A percentile compares a stretch with the other conserved stretches of the same genome.
phyloP scores from a whole-genome alignment of 129 eudicot species.

The Lactuca saligna region DNA sequence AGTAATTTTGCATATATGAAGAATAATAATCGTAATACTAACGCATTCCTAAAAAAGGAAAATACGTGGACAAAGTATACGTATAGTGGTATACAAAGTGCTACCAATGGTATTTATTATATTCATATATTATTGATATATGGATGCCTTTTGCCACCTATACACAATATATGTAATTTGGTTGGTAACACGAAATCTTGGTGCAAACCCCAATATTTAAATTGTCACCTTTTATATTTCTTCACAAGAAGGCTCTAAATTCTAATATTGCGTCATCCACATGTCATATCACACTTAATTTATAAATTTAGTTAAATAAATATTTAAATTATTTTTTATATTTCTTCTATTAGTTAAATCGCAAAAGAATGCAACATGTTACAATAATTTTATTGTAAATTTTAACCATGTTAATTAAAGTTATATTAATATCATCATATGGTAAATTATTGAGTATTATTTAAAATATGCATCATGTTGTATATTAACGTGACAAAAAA shows the following conservation, averaged over 20 bases:
- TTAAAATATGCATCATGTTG: neutral
- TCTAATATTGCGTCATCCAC: neutral
- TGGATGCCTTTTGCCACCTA: slow-evolving; percentile 4
- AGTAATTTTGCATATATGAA: neutral
- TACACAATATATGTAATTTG: neutral
- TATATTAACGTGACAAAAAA: neutral
- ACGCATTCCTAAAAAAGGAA: neutral
- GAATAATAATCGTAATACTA: neutral
- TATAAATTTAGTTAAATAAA: neutral
- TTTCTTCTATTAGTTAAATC: neutral
- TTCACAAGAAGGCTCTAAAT: neutral
- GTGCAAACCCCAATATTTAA: neutral
- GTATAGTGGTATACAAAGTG: slow-evolving; percentile 7
- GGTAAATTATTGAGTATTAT: too few species aligned
- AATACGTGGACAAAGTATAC: neutral
- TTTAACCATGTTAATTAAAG: too few species aligned
- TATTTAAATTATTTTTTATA: neutral
- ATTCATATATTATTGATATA: neutral
- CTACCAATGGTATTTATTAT: slow-evolving; percentile 1
- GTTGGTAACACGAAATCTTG: slow-evolving; percentile 1
- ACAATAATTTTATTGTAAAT: too few species aligned
- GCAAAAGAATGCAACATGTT: too few species aligned
- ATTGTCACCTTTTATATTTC: neutral
- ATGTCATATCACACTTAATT: neutral
- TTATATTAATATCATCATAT: too few species aligned